Base-by-base conservation (phyloP, 2,329 filamentous ascomycete genomes). In the Grosmannia huntii region DNA sequence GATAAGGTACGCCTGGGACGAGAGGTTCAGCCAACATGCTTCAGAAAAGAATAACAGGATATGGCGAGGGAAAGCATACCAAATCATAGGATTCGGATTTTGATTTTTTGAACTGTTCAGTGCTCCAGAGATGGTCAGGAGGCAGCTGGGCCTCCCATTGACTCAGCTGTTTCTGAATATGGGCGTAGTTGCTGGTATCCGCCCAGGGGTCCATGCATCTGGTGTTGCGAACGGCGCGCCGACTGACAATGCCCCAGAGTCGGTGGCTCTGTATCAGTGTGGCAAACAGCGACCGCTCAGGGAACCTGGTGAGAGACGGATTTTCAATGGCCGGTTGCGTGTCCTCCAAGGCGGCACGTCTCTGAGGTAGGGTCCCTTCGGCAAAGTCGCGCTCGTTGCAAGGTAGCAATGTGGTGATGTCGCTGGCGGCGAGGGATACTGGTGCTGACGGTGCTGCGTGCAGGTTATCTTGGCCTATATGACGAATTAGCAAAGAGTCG, bases 381-480 rank as follows among this genome's bases (percentile, higher is more conserved):
- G 73, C 72, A 62, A 81, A 82, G 58, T 81, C 76, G 0, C 71
- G 68, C 63, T 82, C 79, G 59, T 77, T 72, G 64, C 76, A 74
- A 0, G 79, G 79, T 1, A 82, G 71, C 25, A 81, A 69, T 1
- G 78, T 70, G 0, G 77, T 81, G 50, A 82, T 82, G 60, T 82
- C 79, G 38, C 72, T 71, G 4, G 77, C 75, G 5, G 73, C 72
- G 4, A 82, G 69, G 0, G 77, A 76, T 2, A 79, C 71, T 3
- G 79, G 78, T 12, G 76, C 77, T 33, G 71, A 69, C 3, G 77
- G 76, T 0, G 78, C 76, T 0, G 77, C 80, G 61, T 81, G 77
- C 27, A 82, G 70, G 62, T 79, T 80, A 61, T 82, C 79, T 63
- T 82, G 79, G 62, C 75, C 71, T 73, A 36, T 9, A 33, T 33